Conservation (phyloP, 495 filamentous ascomycete species). For the Glarea lozoyensis region DNA sequence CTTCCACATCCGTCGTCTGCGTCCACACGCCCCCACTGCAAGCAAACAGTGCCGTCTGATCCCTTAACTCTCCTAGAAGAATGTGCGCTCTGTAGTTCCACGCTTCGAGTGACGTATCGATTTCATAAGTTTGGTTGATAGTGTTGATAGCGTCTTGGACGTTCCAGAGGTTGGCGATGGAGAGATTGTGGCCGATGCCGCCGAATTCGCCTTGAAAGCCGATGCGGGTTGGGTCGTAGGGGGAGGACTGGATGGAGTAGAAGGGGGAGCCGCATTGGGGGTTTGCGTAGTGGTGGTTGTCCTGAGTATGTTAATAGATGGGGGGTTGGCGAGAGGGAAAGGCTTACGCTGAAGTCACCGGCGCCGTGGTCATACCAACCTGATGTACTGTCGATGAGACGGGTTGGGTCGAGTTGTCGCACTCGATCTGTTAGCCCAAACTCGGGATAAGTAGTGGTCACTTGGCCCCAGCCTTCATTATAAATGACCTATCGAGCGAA, state of each 20-base stretch:
- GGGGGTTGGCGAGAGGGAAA: neutral
- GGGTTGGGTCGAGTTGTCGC: constrained; percentile 46
- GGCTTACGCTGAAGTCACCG: constrained; percentile 43
- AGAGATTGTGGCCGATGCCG: constrained; percentile 53
- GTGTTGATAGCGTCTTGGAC: constrained; percentile 40
- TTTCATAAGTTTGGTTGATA: constrained; percentile 60
- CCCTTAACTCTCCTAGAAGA: constrained; percentile 44
- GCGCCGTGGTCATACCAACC: constrained; percentile 57
- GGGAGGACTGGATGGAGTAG: constrained; percentile 43
- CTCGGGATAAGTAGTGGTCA: constrained; percentile 39
- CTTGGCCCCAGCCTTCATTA: constrained; percentile 65
- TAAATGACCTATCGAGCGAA: too few species aligned
- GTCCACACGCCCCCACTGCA: constrained; percentile 56
- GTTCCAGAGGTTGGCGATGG: constrained; percentile 49
- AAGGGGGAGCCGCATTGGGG: constrained; percentile 61
- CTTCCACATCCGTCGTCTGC: constrained; percentile 64
- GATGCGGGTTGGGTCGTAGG: constrained; percentile 51
- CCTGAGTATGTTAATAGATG: neutral
- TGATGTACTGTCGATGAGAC: constrained; percentile 49
- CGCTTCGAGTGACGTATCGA: constrained; percentile 42
- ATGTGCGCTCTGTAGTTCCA: constrained; percentile 53
- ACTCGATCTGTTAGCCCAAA: constrained; percentile 44
- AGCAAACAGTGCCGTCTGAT: constrained; percentile 45
- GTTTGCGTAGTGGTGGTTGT: constrained; percentile 65
- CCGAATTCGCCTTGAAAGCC: constrained; percentile 64